A percentile compares a stretch with the other conserved stretches of the same genome.
Conservation (phyloP, 495 filamentous ascomycete species). For the Endocarpon pusillum region DNA sequence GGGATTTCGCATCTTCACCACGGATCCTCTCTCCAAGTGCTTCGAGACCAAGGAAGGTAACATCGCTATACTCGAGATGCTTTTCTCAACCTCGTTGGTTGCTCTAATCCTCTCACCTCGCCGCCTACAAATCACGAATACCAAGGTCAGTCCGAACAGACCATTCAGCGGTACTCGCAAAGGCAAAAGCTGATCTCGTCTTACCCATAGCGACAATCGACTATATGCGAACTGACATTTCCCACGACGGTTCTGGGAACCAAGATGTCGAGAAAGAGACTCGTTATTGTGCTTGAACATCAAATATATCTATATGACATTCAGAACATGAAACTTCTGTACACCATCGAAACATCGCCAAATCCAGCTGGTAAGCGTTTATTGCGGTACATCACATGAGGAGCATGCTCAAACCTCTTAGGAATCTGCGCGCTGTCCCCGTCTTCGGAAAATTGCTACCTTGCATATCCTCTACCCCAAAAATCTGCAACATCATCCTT, state of each 20-base stretch:
- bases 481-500: constrained; percentile 49
- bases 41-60: constrained; percentile 87
- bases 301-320: constrained; percentile 98
- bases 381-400: not conserved
- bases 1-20: constrained; percentile 90
- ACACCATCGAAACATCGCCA: constrained; percentile 81
- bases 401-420: constrained; percentile 12
- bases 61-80: constrained; percentile 90
- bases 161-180: constrained; percentile 2
- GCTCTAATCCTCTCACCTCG: constrained; percentile 80
- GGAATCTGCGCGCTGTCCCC: constrained; percentile 86
- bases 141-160: constrained; percentile 48
- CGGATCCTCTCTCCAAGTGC: constrained; percentile 84
- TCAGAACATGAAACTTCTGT: constrained; percentile 85
- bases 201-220: constrained; percentile 55
- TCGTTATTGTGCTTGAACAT: constrained; percentile 84
- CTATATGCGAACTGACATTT: constrained; percentile 97
- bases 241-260: constrained; percentile 86
- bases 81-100: constrained; percentile 96
- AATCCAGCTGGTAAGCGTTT: constrained; percentile 59
- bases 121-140: constrained; percentile 87
- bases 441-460: constrained; percentile 85
- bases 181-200: not conserved
- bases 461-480: constrained; percentile 82
- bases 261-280: constrained; percentile 79